A percentile compares a stretch with the other conserved stretches of the same genome.
phyloP scores from a whole-genome alignment of 768 basidiomycete genomes.

The Termitomyces sp. region DNA sequence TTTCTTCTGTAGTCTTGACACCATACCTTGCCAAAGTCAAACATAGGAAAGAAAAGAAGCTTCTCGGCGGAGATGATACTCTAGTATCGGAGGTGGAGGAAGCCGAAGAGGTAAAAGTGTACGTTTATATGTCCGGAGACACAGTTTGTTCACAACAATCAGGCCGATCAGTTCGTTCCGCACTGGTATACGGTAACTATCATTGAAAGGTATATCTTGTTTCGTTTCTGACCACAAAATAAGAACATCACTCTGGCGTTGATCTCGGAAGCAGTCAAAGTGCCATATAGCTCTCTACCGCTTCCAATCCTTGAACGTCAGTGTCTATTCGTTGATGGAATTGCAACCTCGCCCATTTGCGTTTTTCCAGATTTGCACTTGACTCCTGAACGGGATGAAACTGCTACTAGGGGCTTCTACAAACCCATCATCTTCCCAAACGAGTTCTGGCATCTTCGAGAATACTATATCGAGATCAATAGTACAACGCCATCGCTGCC shows the following conservation, averaged over 20 bases:
- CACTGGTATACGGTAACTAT: slow-evolving; percentile 74
- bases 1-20: slow-evolving; percentile 59
- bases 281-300: slow-evolving; percentile 54
- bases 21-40: slow-evolving; percentile 75
- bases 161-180: slow-evolving; percentile 62
- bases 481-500: slow-evolving; percentile 74
- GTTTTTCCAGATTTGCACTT: slow-evolving; percentile 59
- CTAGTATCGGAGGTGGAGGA: slow-evolving; percentile 32
- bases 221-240: neutral
- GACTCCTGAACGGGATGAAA: slow-evolving; percentile 53
- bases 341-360: slow-evolving; percentile 8
- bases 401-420: slow-evolving; percentile 66
- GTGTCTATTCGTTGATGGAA: slow-evolving; percentile 21
- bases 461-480: slow-evolving; percentile 83
- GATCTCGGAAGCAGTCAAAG: slow-evolving; percentile 57
- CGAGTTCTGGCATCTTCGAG: slow-evolving; percentile 89
- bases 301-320: slow-evolving; percentile 57
- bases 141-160: neutral
- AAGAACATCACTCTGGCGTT: slow-evolving; percentile 87
- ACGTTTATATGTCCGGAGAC: neutral
- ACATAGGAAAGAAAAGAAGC: slow-evolving; percentile 76
- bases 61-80: slow-evolving; percentile 42
- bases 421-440: slow-evolving; percentile 90
- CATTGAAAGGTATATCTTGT: neutral
- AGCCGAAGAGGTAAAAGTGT: slow-evolving; percentile 42